Evolutionary conservation across 257 asterid species (phyloP), one percentile per base, ranked within the genome.

Genomic region (Cynanchum wilfordii): DNA sequence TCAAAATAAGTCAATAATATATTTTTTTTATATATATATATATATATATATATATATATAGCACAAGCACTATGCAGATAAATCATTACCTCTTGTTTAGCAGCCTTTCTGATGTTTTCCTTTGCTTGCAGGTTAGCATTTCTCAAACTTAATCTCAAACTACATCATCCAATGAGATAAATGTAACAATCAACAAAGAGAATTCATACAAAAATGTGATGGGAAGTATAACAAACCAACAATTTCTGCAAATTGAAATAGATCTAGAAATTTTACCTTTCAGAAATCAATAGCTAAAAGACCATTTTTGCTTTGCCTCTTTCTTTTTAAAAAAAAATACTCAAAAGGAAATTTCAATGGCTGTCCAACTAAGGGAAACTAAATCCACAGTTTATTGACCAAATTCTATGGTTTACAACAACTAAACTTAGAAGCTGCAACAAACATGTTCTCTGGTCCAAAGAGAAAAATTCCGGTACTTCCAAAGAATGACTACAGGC

Each of bases 41-140:
- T n/a, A n/a, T n/a, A n/a, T n/a, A n/a, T n/a, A n/a, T n/a, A n/a
- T n/a, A n/a, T 20, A 17, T 47, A 60, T 10, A 50, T 15, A 33
- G 36, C 49, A 27, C 60, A 25, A 38, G 60, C 44, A 63, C 36
- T 24, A 73, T 40, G 76, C 69, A 51, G 1, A 7, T 36, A 38
- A 27, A 50, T 12, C 62, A 55, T 74, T 86, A 91, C 97, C 97
- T 91, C 98, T 77, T 86, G 84, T 81, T 87, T 91, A 67, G 95
- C 95, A 79, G 96, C 80, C 85, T 86, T 87, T 84, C 80, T 90
- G 87, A 87, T 80, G 75, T 94, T 94, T 51, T 76, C 88, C 87
- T 91, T 94, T 16, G 99, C 98, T 91, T 88, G 93, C 81, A 94
- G 75, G 84, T 91, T 91, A 29, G 98, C 96, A 29, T 85, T 84